Conservation (phyloP, 2,329 filamentous ascomycete genomes). For the Colletotrichum endophyticum region DNA sequence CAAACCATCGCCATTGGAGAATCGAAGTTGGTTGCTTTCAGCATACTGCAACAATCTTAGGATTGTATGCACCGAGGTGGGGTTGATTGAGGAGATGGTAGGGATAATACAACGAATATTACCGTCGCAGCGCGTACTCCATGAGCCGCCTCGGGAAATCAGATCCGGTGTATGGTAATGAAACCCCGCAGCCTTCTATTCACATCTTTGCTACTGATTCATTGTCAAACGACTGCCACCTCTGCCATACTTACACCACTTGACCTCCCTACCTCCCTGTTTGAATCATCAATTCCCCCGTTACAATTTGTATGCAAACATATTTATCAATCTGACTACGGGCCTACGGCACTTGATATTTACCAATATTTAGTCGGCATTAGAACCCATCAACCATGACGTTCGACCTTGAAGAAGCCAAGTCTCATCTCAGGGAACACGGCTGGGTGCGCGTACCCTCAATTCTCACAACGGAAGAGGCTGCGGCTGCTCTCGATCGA, state of each 20-base stretch:
- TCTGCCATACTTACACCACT: background rate
- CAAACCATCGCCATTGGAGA: background rate
- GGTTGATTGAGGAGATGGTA: background rate
- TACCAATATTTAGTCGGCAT: rapidly evolving
- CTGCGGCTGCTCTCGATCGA: background rate
- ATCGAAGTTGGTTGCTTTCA: background rate
- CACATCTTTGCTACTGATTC: background rate
- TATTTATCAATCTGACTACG: background rate
- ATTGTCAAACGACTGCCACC: background rate
- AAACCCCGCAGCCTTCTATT: background rate
- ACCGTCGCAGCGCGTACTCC: background rate
- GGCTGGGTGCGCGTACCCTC: background rate
- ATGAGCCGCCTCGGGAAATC: background rate
- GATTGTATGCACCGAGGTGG: background rate
- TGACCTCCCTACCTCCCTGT: background rate
- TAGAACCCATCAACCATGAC: background rate
- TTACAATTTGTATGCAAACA: background rate
- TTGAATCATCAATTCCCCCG: too few relatives aligned
- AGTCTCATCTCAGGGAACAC: background rate
- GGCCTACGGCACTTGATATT: rapidly evolving
- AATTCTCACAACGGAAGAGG: background rate
- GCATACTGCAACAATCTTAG: rapidly evolving
- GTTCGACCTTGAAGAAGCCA: background rate
- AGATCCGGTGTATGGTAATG: background rate
- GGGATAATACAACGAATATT: background rate